Percentiles rank a stretch among this genome's conserved stretches.
phyloP scores from a whole-genome alignment of 2,329 filamentous ascomycete genomes.

The Penicillium sp. region DNA sequence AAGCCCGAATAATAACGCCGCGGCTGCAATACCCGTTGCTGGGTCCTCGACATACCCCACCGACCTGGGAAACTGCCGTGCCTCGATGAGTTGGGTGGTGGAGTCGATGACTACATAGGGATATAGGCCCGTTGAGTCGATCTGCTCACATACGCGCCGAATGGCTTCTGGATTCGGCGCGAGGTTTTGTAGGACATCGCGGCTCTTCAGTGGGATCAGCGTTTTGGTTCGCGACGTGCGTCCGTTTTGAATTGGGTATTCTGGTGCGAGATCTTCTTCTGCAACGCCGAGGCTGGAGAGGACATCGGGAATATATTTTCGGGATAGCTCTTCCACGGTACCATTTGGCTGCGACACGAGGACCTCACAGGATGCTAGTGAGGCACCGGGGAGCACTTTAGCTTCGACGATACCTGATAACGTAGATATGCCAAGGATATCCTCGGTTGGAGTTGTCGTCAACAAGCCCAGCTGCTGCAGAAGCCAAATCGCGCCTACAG shows the following conservation, averaged over 20 bases:
- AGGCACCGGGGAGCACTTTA: neutral
- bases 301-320: neutral
- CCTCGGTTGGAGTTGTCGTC: neutral
- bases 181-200: neutral
- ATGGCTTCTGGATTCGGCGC: neutral
- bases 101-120: conserved; percentile 1
- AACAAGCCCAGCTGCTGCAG: conserved; percentile 7
- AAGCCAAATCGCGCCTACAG: conserved; percentile 14
- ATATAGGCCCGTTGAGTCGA: conserved; percentile 9
- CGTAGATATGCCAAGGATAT: neutral
- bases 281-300: neutral
- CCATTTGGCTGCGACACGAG: neutral
- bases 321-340: neutral
- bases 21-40: conserved; percentile 11
- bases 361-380: neutral
- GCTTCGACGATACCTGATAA: conserved; percentile 5
- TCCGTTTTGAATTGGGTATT: conserved; percentile 2
- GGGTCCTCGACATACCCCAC: conserved; percentile 12
- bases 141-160: neutral
- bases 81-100: conserved; percentile 6
- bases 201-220: conserved; percentile 1
- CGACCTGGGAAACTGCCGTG: conserved; percentile 10
- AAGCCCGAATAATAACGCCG: conserved; percentile 9
- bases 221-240: conserved; percentile 2
- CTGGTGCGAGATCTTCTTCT: neutral